Evolutionary conservation across 139 green algal species (phyloP), one percentile per base, ranked within the genome.

Genomic region (Chlorella sp.): DNA sequence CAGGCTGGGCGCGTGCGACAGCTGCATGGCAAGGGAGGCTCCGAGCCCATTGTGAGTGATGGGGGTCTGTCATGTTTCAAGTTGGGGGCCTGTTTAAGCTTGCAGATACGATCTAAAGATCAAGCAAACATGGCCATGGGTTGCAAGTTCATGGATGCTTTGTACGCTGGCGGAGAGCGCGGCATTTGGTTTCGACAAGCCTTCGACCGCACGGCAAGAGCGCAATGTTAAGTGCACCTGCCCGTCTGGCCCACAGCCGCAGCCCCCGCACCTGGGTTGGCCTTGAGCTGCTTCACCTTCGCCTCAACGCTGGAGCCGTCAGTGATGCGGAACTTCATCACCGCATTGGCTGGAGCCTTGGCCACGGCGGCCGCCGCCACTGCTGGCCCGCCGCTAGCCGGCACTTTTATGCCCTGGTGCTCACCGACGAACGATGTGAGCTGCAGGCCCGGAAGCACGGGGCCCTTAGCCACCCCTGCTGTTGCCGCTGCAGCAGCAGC

Each of bases 251-350:
- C 6, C 55, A 55, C 60, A 67, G 60, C 60, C 60, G 21, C 60
- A 67, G 60, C 23, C 16, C n/a, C n/a, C n/a, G n/a, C 70, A 80
- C 74, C 28, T 67, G 60, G 41, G 25, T 65, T 64, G 16, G 73
- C 56, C 32, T 56, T 51, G 26, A 88, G 74, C 56, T 78, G 55
- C 62, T 73, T 81, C 57, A 87, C 26, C 36, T 60, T 60, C 12
- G 80, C 80, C 9, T 84, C 36, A 21, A 36, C 36, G 30, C 83
- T 63, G 15, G n/a, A 62, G 30, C 83, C 83, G 34, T 87, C 73
- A 26, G 55, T 74, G 56, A 87, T 71, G 36, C 47, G 36, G 3
- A 32, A 75, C 11, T 32, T 39, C n/a, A 75, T 55, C 7, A 75
- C 23, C 0, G 69, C 69, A 34, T 55, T 32, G 23, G 69, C 7